These are phyloP conservation scores for Fusarium neocosmosporiellum DNA, from an alignment of 2,329 filamentous ascomycete species.

Conservation along the genomic window DNA sequence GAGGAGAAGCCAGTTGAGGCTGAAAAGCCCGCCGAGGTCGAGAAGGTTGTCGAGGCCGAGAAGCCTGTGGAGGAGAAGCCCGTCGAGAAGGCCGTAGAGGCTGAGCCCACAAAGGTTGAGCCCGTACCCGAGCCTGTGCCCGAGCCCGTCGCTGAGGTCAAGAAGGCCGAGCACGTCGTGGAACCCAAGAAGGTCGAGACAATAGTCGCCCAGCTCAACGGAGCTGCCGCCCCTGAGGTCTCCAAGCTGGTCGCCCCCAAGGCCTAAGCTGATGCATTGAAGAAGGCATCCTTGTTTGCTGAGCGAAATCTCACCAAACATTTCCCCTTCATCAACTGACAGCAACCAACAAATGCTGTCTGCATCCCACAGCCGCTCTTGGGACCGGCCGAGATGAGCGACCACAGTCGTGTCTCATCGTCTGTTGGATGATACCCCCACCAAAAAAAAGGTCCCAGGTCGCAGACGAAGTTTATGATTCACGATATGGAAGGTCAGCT, in stretches of 20 bases:
- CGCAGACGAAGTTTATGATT: background rate
- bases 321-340: background rate
- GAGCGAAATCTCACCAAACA: background rate
- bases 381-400: background rate
- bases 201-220: background rate
- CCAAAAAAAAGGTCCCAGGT: background rate
- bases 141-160: background rate
- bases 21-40: background rate
- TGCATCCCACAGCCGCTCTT: background rate
- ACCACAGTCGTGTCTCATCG: background rate
- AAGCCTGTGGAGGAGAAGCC: background rate
- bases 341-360: background rate
- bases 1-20: background rate
- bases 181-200: background rate
- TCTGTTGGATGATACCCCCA: background rate
- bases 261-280: background rate
- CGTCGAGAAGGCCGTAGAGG: background rate
- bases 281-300: background rate
- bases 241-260: background rate
- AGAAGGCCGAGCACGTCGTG: background rate
- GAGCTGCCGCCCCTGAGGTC: background rate
- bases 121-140: background rate
- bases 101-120: background rate
- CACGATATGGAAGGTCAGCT: background rate
- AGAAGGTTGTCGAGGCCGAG: background rate